A percentile compares a stretch with the other conserved stretches of the same genome.
These are phyloP conservation scores for Nemania sp. DNA, from an alignment of 2,329 filamentous ascomycete genomes.

Conservation along the genomic window DNA sequence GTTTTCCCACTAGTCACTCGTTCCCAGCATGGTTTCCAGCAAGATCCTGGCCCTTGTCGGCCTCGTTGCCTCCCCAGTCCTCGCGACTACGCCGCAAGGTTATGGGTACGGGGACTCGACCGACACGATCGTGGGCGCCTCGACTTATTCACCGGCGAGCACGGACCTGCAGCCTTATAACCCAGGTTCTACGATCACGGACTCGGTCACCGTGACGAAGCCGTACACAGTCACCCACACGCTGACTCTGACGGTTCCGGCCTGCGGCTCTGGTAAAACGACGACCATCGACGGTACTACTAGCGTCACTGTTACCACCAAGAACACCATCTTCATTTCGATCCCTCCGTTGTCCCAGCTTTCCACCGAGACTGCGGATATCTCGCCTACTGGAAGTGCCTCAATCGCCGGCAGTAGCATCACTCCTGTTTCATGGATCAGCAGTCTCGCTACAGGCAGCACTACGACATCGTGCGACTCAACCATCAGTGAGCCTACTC, in stretches of 20 bases:
- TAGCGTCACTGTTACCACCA: slow-evolving; percentile 13
- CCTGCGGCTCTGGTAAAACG: background rate
- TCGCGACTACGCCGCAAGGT: slow-evolving; percentile 11
- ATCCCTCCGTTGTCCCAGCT: background rate
- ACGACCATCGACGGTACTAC: slow-evolving; percentile 20
- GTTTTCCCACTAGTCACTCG: slow-evolving; percentile 14
- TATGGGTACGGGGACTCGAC: slow-evolving; percentile 24
- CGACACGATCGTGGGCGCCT: slow-evolving; percentile 3
- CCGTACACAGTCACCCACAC: slow-evolving; percentile 22
- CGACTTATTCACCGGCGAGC: background rate
- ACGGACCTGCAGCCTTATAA: background rate
- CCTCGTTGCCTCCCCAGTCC: slow-evolving; percentile 9
- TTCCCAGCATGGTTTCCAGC: slow-evolving; percentile 15
- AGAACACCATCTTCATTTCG: slow-evolving; percentile 13
- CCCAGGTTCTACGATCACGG: slow-evolving; percentile 15
- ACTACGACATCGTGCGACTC: slow-evolving; percentile 13
- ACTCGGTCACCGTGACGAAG: slow-evolving; percentile 21
- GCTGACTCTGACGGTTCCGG: slow-evolving; percentile 6
- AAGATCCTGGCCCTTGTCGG: slow-evolving; percentile 4
- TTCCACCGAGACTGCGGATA: background rate
- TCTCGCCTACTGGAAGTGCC: too few relatives aligned
- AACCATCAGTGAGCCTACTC: slow-evolving; percentile 2
- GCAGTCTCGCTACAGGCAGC: background rate
- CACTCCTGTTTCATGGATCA: background rate
- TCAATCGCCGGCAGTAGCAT: background rate